Conservation (phyloP, 805 yeast species). For the Pichia eremophila region DNA sequence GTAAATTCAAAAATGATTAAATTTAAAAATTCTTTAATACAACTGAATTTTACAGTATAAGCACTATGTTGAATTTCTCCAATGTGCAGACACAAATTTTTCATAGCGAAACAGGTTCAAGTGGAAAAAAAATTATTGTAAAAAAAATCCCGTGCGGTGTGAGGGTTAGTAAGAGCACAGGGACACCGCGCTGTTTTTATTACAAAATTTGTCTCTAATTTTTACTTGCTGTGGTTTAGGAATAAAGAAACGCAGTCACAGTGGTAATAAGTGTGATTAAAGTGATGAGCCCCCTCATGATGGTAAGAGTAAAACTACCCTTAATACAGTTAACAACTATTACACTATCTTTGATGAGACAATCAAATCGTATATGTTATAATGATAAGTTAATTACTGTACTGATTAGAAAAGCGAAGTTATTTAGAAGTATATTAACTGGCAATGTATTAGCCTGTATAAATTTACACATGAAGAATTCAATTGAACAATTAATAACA, state of each 20-base stretch:
- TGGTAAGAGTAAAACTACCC: too few species aligned
- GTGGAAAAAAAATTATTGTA: background rate
- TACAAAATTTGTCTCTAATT: too few species aligned
- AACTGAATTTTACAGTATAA: too few species aligned
- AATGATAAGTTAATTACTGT: too few species aligned
- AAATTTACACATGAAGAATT: background rate
- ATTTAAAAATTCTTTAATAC: background rate
- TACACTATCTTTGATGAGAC: background rate
- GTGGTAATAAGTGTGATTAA: too few species aligned
- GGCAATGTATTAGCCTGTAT: background rate
- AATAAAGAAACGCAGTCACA: too few species aligned
- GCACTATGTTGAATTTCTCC: background rate
- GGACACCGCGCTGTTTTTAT: background rate
- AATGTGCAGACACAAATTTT: background rate
- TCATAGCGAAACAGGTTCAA: background rate
- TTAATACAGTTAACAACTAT: background rate
- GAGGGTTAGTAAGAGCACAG: background rate
- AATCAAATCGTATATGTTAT: too few species aligned
- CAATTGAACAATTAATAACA: background rate
- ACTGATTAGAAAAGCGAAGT: too few species aligned
- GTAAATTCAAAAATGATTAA: background rate
- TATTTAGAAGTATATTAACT: too few species aligned
- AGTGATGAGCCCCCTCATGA: too few species aligned
- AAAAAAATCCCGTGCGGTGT: too few species aligned
- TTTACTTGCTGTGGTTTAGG: too few species aligned